Percentiles rank a stretch among this genome's conserved stretches.
Evolutionary conservation across 768 basidiomycete genomes (phyloP).

Genomic region (Sporobolomyces pararoseus): DNA sequence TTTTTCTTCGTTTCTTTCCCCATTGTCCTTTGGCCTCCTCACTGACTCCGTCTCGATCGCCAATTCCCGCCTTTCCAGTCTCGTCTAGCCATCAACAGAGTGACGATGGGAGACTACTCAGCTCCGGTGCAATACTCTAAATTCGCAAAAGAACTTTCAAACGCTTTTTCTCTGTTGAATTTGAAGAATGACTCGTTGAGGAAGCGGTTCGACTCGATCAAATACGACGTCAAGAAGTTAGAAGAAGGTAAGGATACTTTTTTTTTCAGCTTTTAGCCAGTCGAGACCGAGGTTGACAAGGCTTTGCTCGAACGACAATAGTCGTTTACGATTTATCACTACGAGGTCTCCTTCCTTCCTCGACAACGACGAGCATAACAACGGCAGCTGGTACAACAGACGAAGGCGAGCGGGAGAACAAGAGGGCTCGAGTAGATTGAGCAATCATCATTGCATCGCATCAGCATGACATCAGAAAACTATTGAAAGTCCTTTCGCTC

Average conservation of each 20-base stretch:
- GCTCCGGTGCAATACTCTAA: conserved; percentile 50
- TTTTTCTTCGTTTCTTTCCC: too few species aligned
- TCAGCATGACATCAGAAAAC: too few species aligned
- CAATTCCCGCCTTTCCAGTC: conserved; percentile 36
- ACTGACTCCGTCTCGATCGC: not conserved
- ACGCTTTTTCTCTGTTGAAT: conserved; percentile 47
- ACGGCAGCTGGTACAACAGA: not conserved
- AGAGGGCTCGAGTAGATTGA: not conserved
- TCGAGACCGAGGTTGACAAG: too few species aligned
- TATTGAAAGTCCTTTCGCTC: too few species aligned
- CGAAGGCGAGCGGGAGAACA: not conserved
- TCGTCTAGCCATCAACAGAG: conserved; percentile 45
- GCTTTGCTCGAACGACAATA: too few species aligned
- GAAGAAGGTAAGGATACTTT: conserved; percentile 48
- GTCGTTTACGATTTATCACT: conserved; percentile 52
- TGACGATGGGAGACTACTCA: conserved; percentile 51
- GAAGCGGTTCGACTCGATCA: conserved; percentile 52
- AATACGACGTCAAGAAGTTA: conserved; percentile 53
- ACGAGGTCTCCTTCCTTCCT: conserved; percentile 46
- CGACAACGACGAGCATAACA: not conserved
- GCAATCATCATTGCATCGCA: too few species aligned
- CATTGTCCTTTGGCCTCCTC: too few species aligned
- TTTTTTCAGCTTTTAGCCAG: too few species aligned
- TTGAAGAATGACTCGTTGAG: conserved; percentile 53
- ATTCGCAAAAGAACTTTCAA: conserved; percentile 53